Evolutionary conservation across 768 basidiomycete genomes (phyloP).

Genomic region (Amanita jacksonii): DNA sequence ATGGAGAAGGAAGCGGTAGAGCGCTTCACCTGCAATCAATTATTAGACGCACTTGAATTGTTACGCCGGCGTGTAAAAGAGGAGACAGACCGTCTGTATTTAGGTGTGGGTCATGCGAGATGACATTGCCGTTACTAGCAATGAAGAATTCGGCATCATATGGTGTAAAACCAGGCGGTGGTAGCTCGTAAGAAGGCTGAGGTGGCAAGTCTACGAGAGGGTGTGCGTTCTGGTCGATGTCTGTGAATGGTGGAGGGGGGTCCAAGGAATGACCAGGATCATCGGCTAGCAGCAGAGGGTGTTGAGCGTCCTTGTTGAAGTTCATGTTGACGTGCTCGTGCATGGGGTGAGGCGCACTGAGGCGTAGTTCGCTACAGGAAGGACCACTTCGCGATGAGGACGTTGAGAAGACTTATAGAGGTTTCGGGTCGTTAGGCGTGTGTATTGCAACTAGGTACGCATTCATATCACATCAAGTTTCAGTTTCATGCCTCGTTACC

Average conservation of each 20-base stretch:
- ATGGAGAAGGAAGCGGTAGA: constrained; percentile 64
- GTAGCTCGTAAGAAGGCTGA: constrained; percentile 10
- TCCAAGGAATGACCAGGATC: background rate
- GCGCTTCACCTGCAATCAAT: constrained; percentile 43
- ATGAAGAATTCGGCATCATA: constrained; percentile 57
- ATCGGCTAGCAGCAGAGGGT: background rate
- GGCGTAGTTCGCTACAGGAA: no score
- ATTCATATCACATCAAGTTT: no score
- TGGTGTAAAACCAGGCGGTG: constrained; percentile 52
- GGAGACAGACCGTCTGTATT: constrained; percentile 44
- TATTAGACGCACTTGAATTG: background rate
- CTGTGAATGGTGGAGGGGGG: background rate
- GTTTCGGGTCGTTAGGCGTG: no score
- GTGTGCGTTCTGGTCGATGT: background rate
- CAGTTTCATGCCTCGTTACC: no score
- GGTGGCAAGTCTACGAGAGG: background rate
- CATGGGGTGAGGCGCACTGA: background rate
- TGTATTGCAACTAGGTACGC: no score
- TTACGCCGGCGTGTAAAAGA: no score
- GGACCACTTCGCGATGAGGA: background rate
- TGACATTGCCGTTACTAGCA: constrained; percentile 35
- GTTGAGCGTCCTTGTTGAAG: background rate
- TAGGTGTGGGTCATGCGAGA: constrained; percentile 64
- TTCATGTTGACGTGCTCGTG: background rate
- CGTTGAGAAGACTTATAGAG: no score